Percentiles rank a stretch among this genome's conserved stretches.
These are phyloP conservation scores for Mycena venus DNA, from an alignment of 768 basidiomycete genomes.

Conservation along the genomic window DNA sequence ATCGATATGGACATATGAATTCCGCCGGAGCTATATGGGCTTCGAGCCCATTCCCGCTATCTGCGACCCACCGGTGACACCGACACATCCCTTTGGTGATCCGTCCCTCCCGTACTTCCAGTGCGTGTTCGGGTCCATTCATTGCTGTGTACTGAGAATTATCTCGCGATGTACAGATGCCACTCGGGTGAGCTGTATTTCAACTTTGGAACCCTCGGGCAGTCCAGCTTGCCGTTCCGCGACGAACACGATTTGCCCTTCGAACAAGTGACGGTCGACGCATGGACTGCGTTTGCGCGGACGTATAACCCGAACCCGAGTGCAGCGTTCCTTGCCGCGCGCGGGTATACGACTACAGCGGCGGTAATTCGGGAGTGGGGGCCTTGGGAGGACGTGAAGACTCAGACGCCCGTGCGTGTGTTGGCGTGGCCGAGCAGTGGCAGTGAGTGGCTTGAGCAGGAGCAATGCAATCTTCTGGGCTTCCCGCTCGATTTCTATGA, in stretches of 20 bases:
- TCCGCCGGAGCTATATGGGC: constrained; percentile 60
- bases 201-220: constrained; percentile 52
- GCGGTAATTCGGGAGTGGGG: constrained; percentile 44
- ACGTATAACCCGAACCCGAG: constrained; percentile 63
- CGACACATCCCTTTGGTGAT: constrained; percentile 60
- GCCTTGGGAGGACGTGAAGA: constrained; percentile 50
- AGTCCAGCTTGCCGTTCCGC: constrained; percentile 55
- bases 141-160: constrained; percentile 39
- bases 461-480: constrained; percentile 55
- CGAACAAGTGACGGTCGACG: constrained; percentile 57
- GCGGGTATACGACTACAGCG: constrained; percentile 55
- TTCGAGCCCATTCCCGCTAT: constrained; percentile 59
- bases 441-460: constrained; percentile 48
- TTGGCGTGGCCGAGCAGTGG: constrained; percentile 50
- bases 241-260: constrained; percentile 61
- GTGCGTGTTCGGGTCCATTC: constrained; percentile 51
- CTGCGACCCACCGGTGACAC: constrained; percentile 58
- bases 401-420: constrained; percentile 45
- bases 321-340: constrained; percentile 53
- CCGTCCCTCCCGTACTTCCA: constrained; percentile 62
- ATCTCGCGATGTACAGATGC: constrained; percentile 30
- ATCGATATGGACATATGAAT: constrained; percentile 60
- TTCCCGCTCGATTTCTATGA: constrained; percentile 40
- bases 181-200: constrained; percentile 50
- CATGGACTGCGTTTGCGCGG: constrained; percentile 62